Base-by-base conservation (phyloP, 1,284 basidiomycete genomes). In the Tausonia pullulans region DNA sequence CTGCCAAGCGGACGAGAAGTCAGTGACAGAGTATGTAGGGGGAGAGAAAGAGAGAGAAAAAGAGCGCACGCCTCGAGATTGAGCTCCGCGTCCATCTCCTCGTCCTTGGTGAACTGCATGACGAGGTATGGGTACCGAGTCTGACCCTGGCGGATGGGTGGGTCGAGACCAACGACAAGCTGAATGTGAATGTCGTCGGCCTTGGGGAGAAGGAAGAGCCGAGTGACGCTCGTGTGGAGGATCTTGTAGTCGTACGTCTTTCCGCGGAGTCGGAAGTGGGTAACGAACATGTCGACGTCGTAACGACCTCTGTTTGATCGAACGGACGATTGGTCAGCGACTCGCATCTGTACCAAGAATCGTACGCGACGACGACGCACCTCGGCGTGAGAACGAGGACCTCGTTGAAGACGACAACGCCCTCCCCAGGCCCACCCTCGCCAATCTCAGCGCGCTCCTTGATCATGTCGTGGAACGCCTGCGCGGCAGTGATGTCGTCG, bases 221-320 rank as follows among this genome's bases (percentile, higher is more conserved):
- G 84, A 56, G 89, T 87, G 70, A 98, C 93, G 68, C 88, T 90
- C 53, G 83, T 83, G 77, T 95, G 98, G 43, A 91, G 82, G 66
- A 99, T 90, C 78, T 97, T 96, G 82, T 99, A 98, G 78, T 99
- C 96, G 78, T 98, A 98, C 3, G 92, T 97, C 79, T 98, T 98
- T 67, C 96, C 96, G 52, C 94, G 87, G 45, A 98, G 79, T 53
- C 96, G 87, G 71, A 99, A 77, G 78, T 95, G 98, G 58, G 91
- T 88, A 52, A 86, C 85, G 81, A 92, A 98, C 86, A 98, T 94
- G 78, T 98, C 96, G 75, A 98, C 87, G 71, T 98, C 94, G 77
- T 95, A 98, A 66, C 93, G 87, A 64, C 95, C 95, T 81, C 93
- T 80, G 69, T 45, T 44, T 4, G 27, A 5, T 2, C 39, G 50